Evolutionary conservation across 2,329 filamentous ascomycete species (phyloP).

Genomic region (Cercospora sojina): DNA sequence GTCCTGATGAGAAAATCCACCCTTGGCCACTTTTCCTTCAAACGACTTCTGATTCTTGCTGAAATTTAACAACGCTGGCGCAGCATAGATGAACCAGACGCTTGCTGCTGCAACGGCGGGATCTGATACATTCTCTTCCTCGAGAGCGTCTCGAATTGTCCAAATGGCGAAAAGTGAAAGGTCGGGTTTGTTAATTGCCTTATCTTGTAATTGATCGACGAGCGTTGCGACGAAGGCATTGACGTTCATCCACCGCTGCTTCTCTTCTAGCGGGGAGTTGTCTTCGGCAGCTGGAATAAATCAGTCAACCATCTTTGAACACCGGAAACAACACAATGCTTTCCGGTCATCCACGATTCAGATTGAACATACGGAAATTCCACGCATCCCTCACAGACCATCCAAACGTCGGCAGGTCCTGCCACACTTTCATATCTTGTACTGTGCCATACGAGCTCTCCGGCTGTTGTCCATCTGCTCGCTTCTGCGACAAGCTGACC

Average conservation of each 20-base stretch:
- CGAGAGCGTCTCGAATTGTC: conserved; percentile 34
- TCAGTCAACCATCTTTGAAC: not conserved
- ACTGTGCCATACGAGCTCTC: conserved; percentile 19
- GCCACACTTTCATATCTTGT: conserved; percentile 32
- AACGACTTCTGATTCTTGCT: conserved; percentile 31
- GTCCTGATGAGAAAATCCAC: conserved; percentile 28
- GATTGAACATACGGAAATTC: conserved; percentile 30
- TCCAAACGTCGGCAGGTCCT: conserved; percentile 34
- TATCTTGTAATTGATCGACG: conserved; percentile 27
- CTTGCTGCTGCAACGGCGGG: conserved; percentile 31
- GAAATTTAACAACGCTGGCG: conserved; percentile 27
- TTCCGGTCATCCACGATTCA: not conserved
- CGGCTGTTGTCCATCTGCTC: conserved; percentile 24
- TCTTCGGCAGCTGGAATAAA: conserved; percentile 25
- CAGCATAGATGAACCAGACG: conserved; percentile 36
- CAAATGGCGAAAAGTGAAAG: conserved; percentile 35
- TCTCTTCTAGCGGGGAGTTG: conserved; percentile 20
- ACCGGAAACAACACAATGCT: not conserved
- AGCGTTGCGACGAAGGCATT: conserved; percentile 35
- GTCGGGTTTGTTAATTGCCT: conserved; percentile 27
- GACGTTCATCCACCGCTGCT: conserved; percentile 34
- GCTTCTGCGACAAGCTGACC: conserved; percentile 11
- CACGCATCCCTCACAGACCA: conserved; percentile 35
- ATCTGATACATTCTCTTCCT: conserved; percentile 30
- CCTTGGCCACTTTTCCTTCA: conserved; percentile 34